These are phyloP conservation scores for Stagonosporopsis rhizophila DNA, from an alignment of 2,329 filamentous ascomycete genomes.

Conservation along the genomic window DNA sequence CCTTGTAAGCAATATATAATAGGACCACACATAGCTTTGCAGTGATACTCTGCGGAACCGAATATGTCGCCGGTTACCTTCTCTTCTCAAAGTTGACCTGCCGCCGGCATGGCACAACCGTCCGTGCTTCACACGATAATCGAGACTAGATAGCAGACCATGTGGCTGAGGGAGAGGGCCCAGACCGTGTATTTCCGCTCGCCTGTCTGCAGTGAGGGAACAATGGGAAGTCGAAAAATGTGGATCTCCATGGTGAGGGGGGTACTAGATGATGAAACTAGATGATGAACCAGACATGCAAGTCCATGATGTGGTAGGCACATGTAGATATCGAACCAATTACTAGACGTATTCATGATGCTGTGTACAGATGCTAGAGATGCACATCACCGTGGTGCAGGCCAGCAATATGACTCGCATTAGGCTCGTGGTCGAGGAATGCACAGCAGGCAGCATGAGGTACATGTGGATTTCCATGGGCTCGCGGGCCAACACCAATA, in stretches of 20 bases:
- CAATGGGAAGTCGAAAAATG: not conserved
- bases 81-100: not conserved
- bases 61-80: not conserved
- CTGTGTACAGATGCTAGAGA: not conserved
- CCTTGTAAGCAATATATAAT: not conserved
- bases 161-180: not conserved
- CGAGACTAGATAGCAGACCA: not conserved
- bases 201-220: not conserved
- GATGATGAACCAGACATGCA: not conserved
- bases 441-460: not conserved
- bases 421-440: not conserved
- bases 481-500: not conserved
- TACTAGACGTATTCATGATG: not conserved
- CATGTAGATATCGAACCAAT: not conserved
- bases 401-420: slow-evolving; percentile 8
- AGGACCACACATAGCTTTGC: not conserved
- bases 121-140: not conserved
- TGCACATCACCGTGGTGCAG: slow-evolving; percentile 2
- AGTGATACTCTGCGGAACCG: not conserved
- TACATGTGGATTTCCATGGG: not conserved
- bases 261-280: not conserved
- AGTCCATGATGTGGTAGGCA: not conserved
- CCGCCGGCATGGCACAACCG: too few relatives aligned
- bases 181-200: too few relatives aligned
- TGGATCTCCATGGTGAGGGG: slow-evolving; percentile 1